Base-by-base conservation (phyloP, 352 stramenopile genomes). In the Paralagenidium karlingii region DNA sequence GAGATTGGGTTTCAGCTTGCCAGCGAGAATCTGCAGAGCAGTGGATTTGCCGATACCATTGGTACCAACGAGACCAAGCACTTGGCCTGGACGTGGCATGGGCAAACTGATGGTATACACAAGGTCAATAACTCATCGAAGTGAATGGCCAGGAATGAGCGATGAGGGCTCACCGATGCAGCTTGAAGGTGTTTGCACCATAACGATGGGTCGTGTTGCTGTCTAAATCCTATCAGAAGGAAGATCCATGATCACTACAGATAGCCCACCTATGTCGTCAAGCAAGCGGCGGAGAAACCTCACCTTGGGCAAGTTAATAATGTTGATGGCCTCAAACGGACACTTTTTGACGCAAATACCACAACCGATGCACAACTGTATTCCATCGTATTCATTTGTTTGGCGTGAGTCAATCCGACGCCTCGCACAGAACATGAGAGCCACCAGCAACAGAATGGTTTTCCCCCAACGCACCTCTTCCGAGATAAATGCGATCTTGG, bases 281-380 rank as follows among this genome's bases (percentile, higher is more conserved):
- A 8, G 21, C 40, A n/a, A 44, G 18, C 20, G 11, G 28, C 28
- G 15, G 15, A 32, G 15, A 15, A 18, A n/a, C 15, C 16, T 44
- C 32, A 51, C 77, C 58, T 98, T 99, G 30, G 96, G 96, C 41
- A 99, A 57, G 62, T 99, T 99, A 80, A 99, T 99, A 52, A 99
- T 99, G 55, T 89, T 94, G 46, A 99, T 98, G 24, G 96, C 96
- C 45, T 98, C 94, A 50, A 99, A 99, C 18, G 96, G 96, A 58
- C 96, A 99, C 62, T 99, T 99, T 76, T 99, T 99, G 7, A 99
- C 95, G 63, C 96, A 99, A 57, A 99, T 99, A 80, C 96, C 95
- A 59, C 96, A 99, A 53, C 96, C 96, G 52, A 99, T 99, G 63
- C 96, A 99, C 18, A 99, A 86, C 67, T 96, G 48, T 12, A 30